Base-by-base conservation (phyloP, 2,329 filamentous ascomycete genomes). In the Macrophomina pseudophaseolina region DNA sequence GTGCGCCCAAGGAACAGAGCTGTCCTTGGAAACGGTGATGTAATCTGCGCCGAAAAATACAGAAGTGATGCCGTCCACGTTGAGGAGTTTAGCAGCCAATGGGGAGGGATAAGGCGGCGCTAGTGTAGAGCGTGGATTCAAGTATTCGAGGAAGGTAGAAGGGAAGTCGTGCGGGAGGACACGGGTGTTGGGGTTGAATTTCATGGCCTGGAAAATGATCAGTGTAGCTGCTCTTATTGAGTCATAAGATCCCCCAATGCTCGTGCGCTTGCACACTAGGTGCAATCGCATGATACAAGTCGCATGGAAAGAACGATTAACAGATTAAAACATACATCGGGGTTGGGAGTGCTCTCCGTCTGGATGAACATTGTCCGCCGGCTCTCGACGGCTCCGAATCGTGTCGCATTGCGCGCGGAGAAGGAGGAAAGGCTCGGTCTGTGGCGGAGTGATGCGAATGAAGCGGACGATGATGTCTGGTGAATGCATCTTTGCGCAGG, bases 41-140 rank as follows among this genome's bases (percentile, higher is more conserved):
- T 97, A 98, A 78, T 99, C 94, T 40, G 88, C 82, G 63, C 94
- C 95, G 80, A 97, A 97, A 81, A 98, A 98, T 28, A 99, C 91
- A 1, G 92, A 90, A 3, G 91, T 94, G n/a, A 98, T 91, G 52
- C 95, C 95, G 75, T 98, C 95, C 69, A 97, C 91, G 77, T 92
- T 94, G 85, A 98, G 90, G 62, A 99, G 86, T 78, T 93, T 90
- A 40, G 94, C 91, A 5, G 95, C 95, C 49, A 99, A 87, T 18
- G 93, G 94, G 23, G 94, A 98, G 3, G 94, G 93, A 77, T 97
- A 88, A 1, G 94, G 94, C 28, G 94, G 91, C 32, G 93, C 86
- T 70, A 98, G 88, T 3, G 95, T 97, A 44, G 92, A 90, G 65
- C 95, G 91, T 42, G 95, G 93, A 71, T 88, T 91, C 65, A 97